Evolutionary conservation across 805 yeast genomes (phyloP), one percentile per base, ranked within the genome.

Genomic region (Lachancea thermotolerans): DNA sequence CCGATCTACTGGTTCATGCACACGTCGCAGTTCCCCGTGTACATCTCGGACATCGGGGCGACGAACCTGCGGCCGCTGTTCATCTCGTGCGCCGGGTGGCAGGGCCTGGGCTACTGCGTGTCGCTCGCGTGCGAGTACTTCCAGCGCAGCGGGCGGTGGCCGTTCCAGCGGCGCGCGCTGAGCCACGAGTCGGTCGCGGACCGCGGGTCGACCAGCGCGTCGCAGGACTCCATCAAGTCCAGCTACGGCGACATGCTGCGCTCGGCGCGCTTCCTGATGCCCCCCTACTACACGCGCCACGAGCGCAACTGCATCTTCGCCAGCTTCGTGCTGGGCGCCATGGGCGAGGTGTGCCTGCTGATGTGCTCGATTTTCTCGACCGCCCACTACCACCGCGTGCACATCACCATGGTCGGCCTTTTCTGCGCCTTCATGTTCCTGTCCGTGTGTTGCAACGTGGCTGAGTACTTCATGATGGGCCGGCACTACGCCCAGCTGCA

Each of bases 31-130:
- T 56, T 65, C 31, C 76, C 81, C 33, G 81, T 87, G 2, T 91
- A 84, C 65, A 78, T 91, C 41, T 84, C 95, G 2, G 86, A 90
- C 57, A 77, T 90, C 41, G 96, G 91, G 2, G 96, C 97, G 9
- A 85, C 95, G 9, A 81, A 80, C 53, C 68, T 88, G 41, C 85
- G 89, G 60, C 95, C 95, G 1, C 65, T 90, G 16, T 91, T 91
- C 64, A 87, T 90, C 33, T 67, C 83, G 14, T 82, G 95, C 55
- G 71, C 86, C 1, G 86, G 82, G 0, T 72, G 80, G 59, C 95
- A 88, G 66, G 95, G 89, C 11, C 66, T 85, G 4, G 79, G 85
- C 53, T 85, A 78, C 51, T 78, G 79, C 32, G 70, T 85, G 32
- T 73, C 89, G 1, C 64, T 85, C 28, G 62, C 77, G 4, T 69